phyloP scores from a whole-genome alignment of 176 grass and related monocot species.

The Chrysopogon serrulatus region DNA sequence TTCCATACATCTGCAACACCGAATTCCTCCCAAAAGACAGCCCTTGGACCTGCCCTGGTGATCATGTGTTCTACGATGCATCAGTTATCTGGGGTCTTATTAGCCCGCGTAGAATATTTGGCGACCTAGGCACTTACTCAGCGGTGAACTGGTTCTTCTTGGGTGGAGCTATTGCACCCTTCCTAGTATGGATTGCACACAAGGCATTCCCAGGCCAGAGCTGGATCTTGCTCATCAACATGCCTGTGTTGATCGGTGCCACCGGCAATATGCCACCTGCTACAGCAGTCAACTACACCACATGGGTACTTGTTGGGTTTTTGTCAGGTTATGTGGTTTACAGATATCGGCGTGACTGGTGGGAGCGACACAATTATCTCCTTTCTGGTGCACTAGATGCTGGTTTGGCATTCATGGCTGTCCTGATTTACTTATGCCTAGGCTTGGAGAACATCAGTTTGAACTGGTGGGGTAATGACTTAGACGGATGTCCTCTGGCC shows the following conservation, averaged over 20 bases:
- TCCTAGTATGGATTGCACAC: conserved; percentile 80
- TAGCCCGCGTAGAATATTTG: conserved; percentile 86
- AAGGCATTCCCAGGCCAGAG: conserved; percentile 60
- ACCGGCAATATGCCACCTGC: conserved; percentile 72
- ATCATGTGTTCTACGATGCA: conserved; percentile 91
- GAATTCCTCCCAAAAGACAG: conserved; percentile 64
- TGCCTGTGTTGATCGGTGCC: conserved; percentile 67
- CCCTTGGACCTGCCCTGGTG: conserved; percentile 89
- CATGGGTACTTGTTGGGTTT: conserved; percentile 79
- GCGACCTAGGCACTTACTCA: conserved; percentile 70
- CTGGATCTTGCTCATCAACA: conserved; percentile 88
- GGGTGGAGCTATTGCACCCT: conserved; percentile 69
- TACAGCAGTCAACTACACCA: conserved; percentile 86
- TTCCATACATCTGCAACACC: conserved; percentile 72
- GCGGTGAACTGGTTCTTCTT: conserved; percentile 97
- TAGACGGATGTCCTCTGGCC: conserved; percentile 82
- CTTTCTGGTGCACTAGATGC: conserved; percentile 91
- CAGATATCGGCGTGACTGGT: conserved; percentile 71
- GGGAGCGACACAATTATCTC: conserved; percentile 86
- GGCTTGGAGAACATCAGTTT: conserved; percentile 66
- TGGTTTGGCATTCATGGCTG: conserved; percentile 87
- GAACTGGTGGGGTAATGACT: conserved; percentile 88
- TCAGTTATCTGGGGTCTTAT: conserved; percentile 97
- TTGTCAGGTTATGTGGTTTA: conserved; percentile 93
- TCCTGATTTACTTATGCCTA: conserved; percentile 77